Percentiles rank a stretch among this genome's conserved stretches.
phyloP scores from a whole-genome alignment of 2,329 filamentous ascomycete species.

The Ceratocystiopsis sp. region DNA sequence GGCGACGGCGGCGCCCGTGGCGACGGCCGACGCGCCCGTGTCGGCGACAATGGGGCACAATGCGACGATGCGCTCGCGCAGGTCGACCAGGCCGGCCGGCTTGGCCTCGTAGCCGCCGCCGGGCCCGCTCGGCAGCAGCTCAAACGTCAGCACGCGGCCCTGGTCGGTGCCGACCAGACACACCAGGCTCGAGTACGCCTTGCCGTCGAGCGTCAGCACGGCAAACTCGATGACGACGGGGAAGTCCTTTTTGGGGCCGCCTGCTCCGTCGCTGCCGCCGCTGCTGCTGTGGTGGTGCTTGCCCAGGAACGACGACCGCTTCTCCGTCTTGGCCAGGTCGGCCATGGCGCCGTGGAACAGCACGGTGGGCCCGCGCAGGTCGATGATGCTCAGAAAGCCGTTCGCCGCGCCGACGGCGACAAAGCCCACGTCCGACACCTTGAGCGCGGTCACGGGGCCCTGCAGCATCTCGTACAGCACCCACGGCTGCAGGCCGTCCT shows the following conservation, averaged over 20 bases:
- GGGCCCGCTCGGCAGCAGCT: conserved; percentile 60
- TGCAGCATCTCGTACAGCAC: conserved; percentile 70
- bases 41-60: conserved; percentile 68
- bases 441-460: conserved; percentile 61
- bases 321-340: conserved; percentile 62
- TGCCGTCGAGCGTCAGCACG: conserved; percentile 83
- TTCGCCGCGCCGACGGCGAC: conserved; percentile 72
- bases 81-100: conserved; percentile 47
- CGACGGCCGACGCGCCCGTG: conserved; percentile 56
- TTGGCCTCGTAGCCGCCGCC: conserved; percentile 55
- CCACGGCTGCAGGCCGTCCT: conserved; percentile 51
- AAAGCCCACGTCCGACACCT: conserved; percentile 86
- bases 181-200: conserved; percentile 85
- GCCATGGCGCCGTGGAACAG: conserved; percentile 59
- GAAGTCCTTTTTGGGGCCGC: conserved; percentile 45
- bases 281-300: conserved; percentile 23
- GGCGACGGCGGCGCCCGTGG: conserved; percentile 59
- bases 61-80: conserved; percentile 56
- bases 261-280: conserved; percentile 9
- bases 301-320: conserved; percentile 55
- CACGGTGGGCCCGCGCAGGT: conserved; percentile 71
- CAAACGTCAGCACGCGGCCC: conserved; percentile 78
- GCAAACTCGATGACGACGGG: conserved; percentile 76
- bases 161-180: conserved; percentile 80
- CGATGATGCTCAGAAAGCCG: conserved; percentile 66